These are phyloP conservation scores for Ceratocystis variospora DNA, from an alignment of 2,329 filamentous ascomycete species.

Conservation along the genomic window DNA sequence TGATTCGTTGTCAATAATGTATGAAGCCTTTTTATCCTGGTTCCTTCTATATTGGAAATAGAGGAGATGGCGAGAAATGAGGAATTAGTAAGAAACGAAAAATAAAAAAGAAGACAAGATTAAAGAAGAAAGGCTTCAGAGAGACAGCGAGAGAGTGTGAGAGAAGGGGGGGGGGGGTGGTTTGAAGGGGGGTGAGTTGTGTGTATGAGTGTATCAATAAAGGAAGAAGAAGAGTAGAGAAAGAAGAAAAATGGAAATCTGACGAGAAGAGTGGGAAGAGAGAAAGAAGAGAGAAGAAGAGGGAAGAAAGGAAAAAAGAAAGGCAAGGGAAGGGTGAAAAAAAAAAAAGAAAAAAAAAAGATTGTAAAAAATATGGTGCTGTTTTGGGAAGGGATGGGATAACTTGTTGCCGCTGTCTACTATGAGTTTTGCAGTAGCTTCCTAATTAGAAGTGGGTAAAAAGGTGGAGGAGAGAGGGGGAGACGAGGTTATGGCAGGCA, in stretches of 20 bases:
- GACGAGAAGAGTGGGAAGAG: conserved; percentile 19
- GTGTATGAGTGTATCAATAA: conserved; percentile 10
- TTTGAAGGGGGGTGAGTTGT: not conserved
- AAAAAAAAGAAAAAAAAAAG: conserved; percentile 10
- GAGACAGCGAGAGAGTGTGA: conserved; percentile 11
- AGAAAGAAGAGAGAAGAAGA: conserved; percentile 7
- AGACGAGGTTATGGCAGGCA: not conserved
- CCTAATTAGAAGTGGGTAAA: conserved; percentile 4
- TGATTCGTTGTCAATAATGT: not conserved
- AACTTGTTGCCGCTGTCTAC: conserved; percentile 1
- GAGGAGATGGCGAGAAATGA: conserved; percentile 1
- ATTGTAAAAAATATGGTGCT: conserved; percentile 17
- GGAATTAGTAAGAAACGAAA: conserved; percentile 5
- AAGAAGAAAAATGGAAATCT: conserved; percentile 19
- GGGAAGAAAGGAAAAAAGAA: conserved; percentile 6
- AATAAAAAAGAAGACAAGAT: not conserved
- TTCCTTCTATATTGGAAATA: conserved; percentile 7
- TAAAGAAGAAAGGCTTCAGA: not conserved
- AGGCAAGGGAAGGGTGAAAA: not conserved
- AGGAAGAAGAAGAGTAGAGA: conserved; percentile 20
- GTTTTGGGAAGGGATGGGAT: conserved; percentile 13
- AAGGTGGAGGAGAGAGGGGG: not conserved
- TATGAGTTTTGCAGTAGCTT: conserved; percentile 6
- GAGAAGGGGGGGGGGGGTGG: not conserved
- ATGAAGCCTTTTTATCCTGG: conserved; percentile 20